Percentiles rank a stretch among this genome's conserved stretches.
Conservation (phyloP, 306 rosid species). For the Fragaria iinumae region DNA sequence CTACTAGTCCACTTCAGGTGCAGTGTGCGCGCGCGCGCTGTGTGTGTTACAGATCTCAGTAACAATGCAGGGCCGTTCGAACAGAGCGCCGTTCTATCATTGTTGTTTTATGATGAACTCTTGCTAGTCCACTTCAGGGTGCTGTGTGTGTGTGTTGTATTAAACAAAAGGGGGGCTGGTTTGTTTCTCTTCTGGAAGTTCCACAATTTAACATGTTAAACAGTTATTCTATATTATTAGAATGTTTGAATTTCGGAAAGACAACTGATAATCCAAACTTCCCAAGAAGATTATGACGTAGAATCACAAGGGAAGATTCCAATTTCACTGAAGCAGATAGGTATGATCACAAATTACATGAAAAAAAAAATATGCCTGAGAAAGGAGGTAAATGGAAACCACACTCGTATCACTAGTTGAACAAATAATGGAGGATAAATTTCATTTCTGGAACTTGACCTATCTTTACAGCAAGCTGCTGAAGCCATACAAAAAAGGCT, state of each 20-base stretch:
- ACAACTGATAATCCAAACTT: not conserved
- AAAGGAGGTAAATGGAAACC: not conserved
- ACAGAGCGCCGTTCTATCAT: not conserved
- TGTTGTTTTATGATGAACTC: not conserved
- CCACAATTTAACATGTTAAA: not conserved
- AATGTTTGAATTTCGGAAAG: not conserved
- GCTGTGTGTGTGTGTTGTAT: not conserved
- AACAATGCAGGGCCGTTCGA: not conserved
- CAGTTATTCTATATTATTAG: not conserved
- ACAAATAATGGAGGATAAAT: not conserved
- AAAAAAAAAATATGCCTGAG: not conserved
- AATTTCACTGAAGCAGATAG: not conserved
- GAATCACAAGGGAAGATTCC: not conserved
- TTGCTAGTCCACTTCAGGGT: not conserved
- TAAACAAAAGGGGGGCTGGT: not conserved
- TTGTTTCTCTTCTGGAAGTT: not conserved
- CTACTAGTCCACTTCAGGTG: no score
- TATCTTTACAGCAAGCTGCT: not conserved
- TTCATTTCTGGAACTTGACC: not conserved
- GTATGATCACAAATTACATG: not conserved
- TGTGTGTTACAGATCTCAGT: not conserved
- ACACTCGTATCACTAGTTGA: not conserved
- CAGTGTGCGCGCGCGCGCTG: no score
- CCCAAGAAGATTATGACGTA: not conserved
- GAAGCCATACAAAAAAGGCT: slow-evolving; percentile 14